Evolutionary conservation across 2,329 filamentous ascomycete species (phyloP).

Genomic region (Tolypocladium pustulatum): DNA sequence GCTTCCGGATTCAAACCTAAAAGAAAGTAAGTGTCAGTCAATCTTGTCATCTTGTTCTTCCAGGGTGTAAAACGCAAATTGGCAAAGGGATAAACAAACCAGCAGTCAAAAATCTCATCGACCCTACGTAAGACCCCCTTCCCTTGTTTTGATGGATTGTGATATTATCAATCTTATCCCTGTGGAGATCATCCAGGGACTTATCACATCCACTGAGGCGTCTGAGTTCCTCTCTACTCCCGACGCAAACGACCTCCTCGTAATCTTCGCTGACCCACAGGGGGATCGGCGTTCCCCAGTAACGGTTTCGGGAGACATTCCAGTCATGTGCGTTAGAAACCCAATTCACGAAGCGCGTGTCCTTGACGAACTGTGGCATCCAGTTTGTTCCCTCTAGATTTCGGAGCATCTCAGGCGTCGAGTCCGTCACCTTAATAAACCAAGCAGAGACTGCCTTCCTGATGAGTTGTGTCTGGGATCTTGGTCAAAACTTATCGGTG

Average conservation of each 20-base stretch:
- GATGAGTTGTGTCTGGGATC: slow-evolving; percentile 87
- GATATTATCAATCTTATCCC: slow-evolving; percentile 87
- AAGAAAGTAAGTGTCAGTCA: not conserved
- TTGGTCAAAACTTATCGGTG: slow-evolving; percentile 86
- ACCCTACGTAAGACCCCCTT: slow-evolving; percentile 71
- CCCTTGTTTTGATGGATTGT: slow-evolving; percentile 86
- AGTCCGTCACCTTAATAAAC: slow-evolving; percentile 84
- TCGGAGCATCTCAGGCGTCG: slow-evolving; percentile 76
- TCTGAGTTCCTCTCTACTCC: slow-evolving; percentile 74
- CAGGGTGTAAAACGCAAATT: no score
- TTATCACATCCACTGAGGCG: slow-evolving; percentile 78
- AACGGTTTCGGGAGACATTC: slow-evolving; percentile 89
- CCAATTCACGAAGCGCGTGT: slow-evolving; percentile 85
- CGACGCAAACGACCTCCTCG: slow-evolving; percentile 77
- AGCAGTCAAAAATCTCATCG: slow-evolving; percentile 90
- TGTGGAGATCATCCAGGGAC: slow-evolving; percentile 67
- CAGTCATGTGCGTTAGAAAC: slow-evolving; percentile 85
- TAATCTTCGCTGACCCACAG: slow-evolving; percentile 86
- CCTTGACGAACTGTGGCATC: slow-evolving; percentile 85
- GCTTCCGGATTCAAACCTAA: slow-evolving; percentile 81
- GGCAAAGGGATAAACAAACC: not conserved
- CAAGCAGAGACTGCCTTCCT: slow-evolving; percentile 90
- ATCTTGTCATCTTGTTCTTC: not conserved
- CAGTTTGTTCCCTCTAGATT: slow-evolving; percentile 85
- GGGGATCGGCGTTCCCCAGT: slow-evolving; percentile 90